Conservation (phyloP, 768 basidiomycete genomes). For the Vararia minispora region DNA sequence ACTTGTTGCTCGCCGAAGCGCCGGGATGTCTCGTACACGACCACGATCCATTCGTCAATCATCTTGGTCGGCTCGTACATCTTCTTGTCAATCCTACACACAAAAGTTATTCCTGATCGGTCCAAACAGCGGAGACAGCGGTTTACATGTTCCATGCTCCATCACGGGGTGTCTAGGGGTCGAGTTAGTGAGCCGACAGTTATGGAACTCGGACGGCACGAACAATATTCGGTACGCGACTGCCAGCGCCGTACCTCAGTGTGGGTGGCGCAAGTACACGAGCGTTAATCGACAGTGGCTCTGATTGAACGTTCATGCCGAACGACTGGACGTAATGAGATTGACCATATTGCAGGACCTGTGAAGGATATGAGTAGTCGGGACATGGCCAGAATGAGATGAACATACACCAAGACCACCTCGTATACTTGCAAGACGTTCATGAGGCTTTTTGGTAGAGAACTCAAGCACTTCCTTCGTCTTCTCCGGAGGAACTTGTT, state of each 20-base stretch:
- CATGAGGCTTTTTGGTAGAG: conserved; percentile 49
- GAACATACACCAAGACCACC: conserved; percentile 38
- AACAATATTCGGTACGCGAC: conserved; percentile 47
- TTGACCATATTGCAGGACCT: conserved; percentile 37
- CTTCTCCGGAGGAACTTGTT: conserved; percentile 58
- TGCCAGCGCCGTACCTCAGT: conserved; percentile 51
- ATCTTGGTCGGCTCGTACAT: conserved; percentile 48
- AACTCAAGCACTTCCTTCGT: conserved; percentile 54
- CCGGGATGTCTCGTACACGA: conserved; percentile 51
- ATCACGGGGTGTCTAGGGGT: conserved; percentile 40
- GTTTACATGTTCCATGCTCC: conserved; percentile 74
- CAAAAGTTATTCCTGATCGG: neutral
- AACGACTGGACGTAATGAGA: conserved; percentile 56
- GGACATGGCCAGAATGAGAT: neutral
- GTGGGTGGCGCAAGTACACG: conserved; percentile 54
- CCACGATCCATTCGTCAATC: conserved; percentile 50
- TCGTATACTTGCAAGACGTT: conserved; percentile 43
- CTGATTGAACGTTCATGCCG: conserved; percentile 48
- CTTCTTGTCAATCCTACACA: conserved; percentile 55
- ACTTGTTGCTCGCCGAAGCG: conserved; percentile 43
- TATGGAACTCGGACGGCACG: conserved; percentile 16
- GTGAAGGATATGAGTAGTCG: conserved; percentile 1
- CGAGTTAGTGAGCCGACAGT: conserved; percentile 5
- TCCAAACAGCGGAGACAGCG: too few species aligned
- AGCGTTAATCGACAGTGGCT: conserved; percentile 48